Evolutionary conservation across 2,329 filamentous ascomycete species (phyloP).

Genomic region (Penicillium sp.): DNA sequence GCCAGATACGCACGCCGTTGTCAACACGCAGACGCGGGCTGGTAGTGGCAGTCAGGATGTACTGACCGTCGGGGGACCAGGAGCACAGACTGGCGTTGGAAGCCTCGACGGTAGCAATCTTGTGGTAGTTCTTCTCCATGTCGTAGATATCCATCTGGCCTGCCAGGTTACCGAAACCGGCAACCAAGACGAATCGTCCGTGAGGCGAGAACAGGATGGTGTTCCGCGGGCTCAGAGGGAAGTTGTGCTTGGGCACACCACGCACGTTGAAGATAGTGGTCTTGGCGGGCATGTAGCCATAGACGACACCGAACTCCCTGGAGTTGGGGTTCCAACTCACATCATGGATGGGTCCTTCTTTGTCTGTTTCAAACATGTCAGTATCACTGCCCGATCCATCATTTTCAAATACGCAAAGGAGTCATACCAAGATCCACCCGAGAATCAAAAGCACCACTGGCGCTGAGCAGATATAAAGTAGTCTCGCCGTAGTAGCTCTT

Average conservation of each 20-base stretch:
- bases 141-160: conserved; percentile 98
- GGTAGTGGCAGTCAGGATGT: conserved; percentile 95
- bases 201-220: conserved; percentile 93
- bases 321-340: conserved; percentile 98
- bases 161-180: conserved; percentile 94
- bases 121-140: conserved; percentile 85
- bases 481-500: conserved; percentile 99
- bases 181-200: conserved; percentile 86
- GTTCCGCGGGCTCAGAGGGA: conserved; percentile 83
- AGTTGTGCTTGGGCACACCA: conserved; percentile 75
- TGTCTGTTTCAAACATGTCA: conserved; percentile 54
- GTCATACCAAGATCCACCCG: conserved; percentile 67
- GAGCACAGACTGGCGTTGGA: conserved; percentile 94
- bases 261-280: conserved; percentile 95
- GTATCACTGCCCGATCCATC: conserved; percentile 11
- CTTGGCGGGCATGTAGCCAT: conserved; percentile 99
- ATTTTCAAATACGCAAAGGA: neutral
- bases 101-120: conserved; percentile 89
- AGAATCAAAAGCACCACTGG: conserved; percentile 87
- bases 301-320: conserved; percentile 95
- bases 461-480: conserved; percentile 89
- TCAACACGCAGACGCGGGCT: conserved; percentile 92
- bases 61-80: conserved; percentile 94
- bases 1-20: conserved; percentile 94
- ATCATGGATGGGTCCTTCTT: conserved; percentile 96